phyloP scores from a whole-genome alignment of 148 eudicot species.

The Persicaria maculosa region DNA sequence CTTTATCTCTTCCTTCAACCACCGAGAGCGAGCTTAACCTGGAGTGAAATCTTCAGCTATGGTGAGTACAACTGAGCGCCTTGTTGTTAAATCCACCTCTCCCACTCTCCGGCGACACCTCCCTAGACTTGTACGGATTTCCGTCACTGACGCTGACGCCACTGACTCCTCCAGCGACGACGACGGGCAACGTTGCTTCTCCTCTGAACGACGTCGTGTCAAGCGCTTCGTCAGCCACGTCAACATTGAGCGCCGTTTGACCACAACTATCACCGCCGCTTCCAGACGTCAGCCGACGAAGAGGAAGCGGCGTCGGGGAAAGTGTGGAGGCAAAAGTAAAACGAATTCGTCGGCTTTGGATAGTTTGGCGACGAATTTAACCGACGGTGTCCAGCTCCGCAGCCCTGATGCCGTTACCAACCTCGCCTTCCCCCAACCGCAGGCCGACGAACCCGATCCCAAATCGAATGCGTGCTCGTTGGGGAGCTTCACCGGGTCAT shows the following conservation, averaged over 20 bases:
- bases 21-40: neutral
- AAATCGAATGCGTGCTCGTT: conserved; percentile 14
- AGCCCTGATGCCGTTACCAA: conserved; percentile 53
- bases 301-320: conserved; percentile 14
- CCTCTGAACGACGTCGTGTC: conserved; percentile 27
- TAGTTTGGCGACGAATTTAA: conserved; percentile 23
- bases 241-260: conserved; percentile 24
- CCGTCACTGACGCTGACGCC: conserved; percentile 45
- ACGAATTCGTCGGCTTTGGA: conserved; percentile 7
- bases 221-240: conserved; percentile 50
- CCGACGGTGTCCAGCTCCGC: conserved; percentile 70
- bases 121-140: conserved; percentile 34
- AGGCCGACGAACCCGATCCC: conserved; percentile 10
- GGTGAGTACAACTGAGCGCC: neutral
- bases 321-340: conserved; percentile 5
- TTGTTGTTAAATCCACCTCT: neutral
- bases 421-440: neutral
- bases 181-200: neutral
- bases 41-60: neutral
- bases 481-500: neutral
- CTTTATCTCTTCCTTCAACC: neutral
- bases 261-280: neutral
- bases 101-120: neutral
- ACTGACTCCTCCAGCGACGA: conserved; percentile 58
- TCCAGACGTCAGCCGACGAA: neutral